Evolutionary conservation across 148 eudicot species (phyloP), one percentile per base, ranked within the genome.

Genomic region (Dianthus caryophyllus): DNA sequence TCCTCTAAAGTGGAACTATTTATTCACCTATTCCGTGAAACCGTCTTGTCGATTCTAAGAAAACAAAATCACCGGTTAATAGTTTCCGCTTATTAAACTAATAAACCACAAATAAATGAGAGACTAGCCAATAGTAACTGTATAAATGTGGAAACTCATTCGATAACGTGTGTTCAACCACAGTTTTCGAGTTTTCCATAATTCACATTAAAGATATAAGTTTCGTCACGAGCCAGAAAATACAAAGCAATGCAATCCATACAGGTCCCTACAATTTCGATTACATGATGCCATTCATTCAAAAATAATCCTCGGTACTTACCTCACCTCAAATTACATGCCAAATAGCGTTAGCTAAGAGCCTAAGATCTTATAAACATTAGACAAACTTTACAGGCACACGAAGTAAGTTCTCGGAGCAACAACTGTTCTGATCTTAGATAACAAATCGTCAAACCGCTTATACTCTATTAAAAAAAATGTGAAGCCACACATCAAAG

Each of bases 161-260:
- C 7, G 38, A 33, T 7, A 33, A 33, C 4, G 38, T 33, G 38
- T 33, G 44, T 4, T 41, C 44, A 41, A 5, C 6, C 1, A 13
- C 44, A 41, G 6, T 6, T 41, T 13, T 41, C 38, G 38, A 33
- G 38, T 33, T 41, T 54, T 24, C 31, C 29, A 54, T 4, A 12
- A 26, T 7, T 1, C 62, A 16, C 38, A 13, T 27, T 38, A 16
- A 30, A 38, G 14, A 2, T 15, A 18, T 1, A 51, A 25, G 1
- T 29, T 57, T 20, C 18, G 22, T 2, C 2, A 58, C 17, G 41
- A 17, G 39, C 61, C 61, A 27, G 17, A 39, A 18, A 57, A 29
- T 6, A 57, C 61, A 58, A 30, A 57, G 29, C 38, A 57, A 57
- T 57, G 20, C 61, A 57, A 57, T n/a, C 20, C 30, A 41, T 41